Evolutionary conservation across 352 stramenopile species (phyloP).

Genomic region (Phytopythium boreale): DNA sequence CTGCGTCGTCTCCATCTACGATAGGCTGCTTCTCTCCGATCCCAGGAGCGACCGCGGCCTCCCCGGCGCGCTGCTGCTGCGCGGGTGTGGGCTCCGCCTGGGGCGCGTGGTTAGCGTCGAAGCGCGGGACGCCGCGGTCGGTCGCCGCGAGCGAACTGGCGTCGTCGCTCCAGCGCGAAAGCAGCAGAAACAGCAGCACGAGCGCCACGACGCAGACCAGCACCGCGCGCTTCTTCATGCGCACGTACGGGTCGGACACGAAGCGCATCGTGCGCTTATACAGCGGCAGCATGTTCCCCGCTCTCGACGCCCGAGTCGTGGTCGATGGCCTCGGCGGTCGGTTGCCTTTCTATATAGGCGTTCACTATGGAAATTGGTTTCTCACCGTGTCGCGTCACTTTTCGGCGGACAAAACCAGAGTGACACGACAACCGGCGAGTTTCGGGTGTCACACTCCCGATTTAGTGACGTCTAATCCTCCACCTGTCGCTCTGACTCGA

Average conservation of each 20-base stretch:
- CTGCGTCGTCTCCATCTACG: neutral
- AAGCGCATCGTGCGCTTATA: conserved; percentile 69
- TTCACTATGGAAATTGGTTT: neutral
- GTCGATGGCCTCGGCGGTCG: neutral
- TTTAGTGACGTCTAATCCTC: neutral
- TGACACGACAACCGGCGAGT: neutral
- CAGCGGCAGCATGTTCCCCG: conserved; percentile 39
- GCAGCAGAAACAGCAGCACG: conserved; percentile 58
- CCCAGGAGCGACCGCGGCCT: neutral
- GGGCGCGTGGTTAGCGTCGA: conserved; percentile 13
- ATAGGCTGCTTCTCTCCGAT: neutral
- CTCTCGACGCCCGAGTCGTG: too few relatives aligned
- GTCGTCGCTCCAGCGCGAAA: conserved; percentile 18
- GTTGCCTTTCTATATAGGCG: conserved; percentile 1
- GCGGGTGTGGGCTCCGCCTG: conserved; percentile 3
- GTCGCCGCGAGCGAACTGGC: neutral
- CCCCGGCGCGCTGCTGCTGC: neutral
- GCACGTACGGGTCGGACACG: conserved; percentile 50
- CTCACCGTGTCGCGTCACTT: conserved; percentile 5
- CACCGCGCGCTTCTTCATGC: conserved; percentile 52
- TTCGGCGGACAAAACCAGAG: neutral
- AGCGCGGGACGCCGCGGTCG: conserved; percentile 9
- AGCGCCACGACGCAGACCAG: conserved; percentile 31
- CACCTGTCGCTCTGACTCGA: conserved; percentile 2
- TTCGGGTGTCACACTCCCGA: neutral